These are phyloP conservation scores for Elongisporangium prolatum DNA, from an alignment of 352 stramenopile species.

Conservation along the genomic window DNA sequence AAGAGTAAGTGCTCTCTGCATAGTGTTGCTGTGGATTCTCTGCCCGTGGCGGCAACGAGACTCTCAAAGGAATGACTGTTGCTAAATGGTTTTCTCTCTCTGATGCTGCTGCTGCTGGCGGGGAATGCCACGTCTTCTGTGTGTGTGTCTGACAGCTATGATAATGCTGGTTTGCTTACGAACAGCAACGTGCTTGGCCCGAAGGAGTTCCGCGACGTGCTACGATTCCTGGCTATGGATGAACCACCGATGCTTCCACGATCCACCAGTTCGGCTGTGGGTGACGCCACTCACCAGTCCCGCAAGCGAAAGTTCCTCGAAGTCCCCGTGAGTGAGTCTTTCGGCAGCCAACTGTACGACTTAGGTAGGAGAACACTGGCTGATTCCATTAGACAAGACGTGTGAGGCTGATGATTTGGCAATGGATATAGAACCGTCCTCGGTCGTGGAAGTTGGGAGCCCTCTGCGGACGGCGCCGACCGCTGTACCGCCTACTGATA, in stretches of 20 bases:
- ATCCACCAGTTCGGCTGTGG: constrained; percentile 35
- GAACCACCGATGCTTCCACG: constrained; percentile 63
- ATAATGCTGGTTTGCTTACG: constrained; percentile 63
- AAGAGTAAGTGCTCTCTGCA: constrained; percentile 66
- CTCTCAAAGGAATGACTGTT: constrained; percentile 1
- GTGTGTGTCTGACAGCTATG: constrained; percentile 23
- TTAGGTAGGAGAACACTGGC: constrained; percentile 15
- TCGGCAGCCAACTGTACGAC: constrained; percentile 26
- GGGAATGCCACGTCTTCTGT: constrained; percentile 13
- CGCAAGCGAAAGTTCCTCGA: constrained; percentile 85
- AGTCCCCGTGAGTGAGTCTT: constrained; percentile 21
- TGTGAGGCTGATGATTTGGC: background rate
- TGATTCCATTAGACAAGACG: background rate
- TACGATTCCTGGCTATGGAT: constrained; percentile 85
- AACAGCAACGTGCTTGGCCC: constrained; percentile 74
- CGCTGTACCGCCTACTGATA: constrained; percentile 4
- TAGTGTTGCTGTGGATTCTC: constrained; percentile 3
- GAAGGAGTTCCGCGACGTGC: constrained; percentile 82
- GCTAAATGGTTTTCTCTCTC: constrained; percentile 22
- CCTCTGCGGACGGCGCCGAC: constrained; percentile 14
- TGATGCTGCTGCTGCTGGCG: constrained; percentile 3
- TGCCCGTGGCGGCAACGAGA: background rate
- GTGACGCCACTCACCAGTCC: constrained; percentile 24
- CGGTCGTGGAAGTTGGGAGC: constrained; percentile 45
- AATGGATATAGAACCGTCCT: constrained; percentile 24